Percentiles rank a stretch among this genome's conserved stretches.
These are phyloP conservation scores for Coemansia sp. DNA, from an alignment of 192 early-diverging fungal genomes.

Conservation along the genomic window DNA sequence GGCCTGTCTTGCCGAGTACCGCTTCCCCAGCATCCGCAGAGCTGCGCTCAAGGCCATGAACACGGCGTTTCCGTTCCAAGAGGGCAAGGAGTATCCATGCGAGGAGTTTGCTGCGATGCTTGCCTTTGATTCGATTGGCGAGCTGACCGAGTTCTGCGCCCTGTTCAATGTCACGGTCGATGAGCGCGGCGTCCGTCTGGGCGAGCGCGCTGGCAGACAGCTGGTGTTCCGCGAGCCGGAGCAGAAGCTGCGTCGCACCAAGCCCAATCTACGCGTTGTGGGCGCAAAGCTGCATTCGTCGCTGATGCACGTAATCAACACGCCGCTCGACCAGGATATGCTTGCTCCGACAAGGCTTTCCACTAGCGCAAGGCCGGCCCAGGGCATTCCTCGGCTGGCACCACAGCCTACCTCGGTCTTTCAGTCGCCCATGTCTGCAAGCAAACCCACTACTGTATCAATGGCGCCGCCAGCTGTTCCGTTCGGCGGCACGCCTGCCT, in stretches of 20 bases:
- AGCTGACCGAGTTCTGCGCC: slow-evolving; percentile 44
- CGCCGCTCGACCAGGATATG: slow-evolving; percentile 17
- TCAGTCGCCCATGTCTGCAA: not conserved
- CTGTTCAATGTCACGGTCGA: slow-evolving; percentile 27
- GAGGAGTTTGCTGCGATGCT: slow-evolving; percentile 54
- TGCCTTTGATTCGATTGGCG: slow-evolving; percentile 60
- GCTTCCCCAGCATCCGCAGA: slow-evolving; percentile 71
- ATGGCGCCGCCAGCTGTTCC: not conserved
- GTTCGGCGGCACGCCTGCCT: not conserved
- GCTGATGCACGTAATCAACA: slow-evolving; percentile 37
- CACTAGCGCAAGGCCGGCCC: not conserved
- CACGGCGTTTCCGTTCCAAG: slow-evolving; percentile 55
- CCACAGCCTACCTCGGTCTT: too few species aligned
- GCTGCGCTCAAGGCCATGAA: slow-evolving; percentile 74
- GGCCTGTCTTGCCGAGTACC: slow-evolving; percentile 73
- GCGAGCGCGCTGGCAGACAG: slow-evolving; percentile 29
- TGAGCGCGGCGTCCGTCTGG: slow-evolving; percentile 29
- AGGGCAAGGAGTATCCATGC: slow-evolving; percentile 48
- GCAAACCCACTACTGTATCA: too few species aligned
- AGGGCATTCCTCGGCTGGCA: too few species aligned
- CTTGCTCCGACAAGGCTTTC: slow-evolving; percentile 11
- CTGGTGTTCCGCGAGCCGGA: slow-evolving; percentile 34
- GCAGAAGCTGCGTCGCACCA: slow-evolving; percentile 16
- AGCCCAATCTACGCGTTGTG: slow-evolving; percentile 33
- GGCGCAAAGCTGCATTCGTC: slow-evolving; percentile 38